Conservation (phyloP, 2,329 filamentous ascomycete species). For the Fusarium floridanum region DNA sequence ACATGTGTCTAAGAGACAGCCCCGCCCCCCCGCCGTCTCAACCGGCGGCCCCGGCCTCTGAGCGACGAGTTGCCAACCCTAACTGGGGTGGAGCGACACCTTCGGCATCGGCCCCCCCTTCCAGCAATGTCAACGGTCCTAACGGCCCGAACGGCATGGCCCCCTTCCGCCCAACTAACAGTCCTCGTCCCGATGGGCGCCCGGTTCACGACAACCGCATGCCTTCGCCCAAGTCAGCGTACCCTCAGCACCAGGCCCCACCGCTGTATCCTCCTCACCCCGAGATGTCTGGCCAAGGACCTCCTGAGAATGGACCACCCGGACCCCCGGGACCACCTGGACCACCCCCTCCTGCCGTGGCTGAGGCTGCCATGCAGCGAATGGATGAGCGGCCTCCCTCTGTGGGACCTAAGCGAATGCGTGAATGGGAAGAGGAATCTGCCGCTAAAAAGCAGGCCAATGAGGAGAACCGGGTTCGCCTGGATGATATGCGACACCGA, state of each 20-base stretch:
- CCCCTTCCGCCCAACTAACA: constrained; percentile 78
- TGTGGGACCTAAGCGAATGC: constrained; percentile 83
- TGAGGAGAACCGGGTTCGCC: constrained; percentile 86
- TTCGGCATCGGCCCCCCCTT: constrained; percentile 54
- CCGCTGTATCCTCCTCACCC: constrained; percentile 77
- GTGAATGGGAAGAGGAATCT: constrained; percentile 92
- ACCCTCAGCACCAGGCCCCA: constrained; percentile 78
- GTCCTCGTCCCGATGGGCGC: constrained; percentile 86
- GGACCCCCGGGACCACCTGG: constrained; percentile 58
- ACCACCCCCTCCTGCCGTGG: constrained; percentile 64
- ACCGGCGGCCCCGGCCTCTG: constrained; percentile 62
- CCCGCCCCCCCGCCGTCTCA: constrained; percentile 59
- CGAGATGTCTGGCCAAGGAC: constrained; percentile 70
- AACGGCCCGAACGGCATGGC: constrained; percentile 68
- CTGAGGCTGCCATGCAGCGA: constrained; percentile 74
- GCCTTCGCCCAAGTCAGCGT: constrained; percentile 90
- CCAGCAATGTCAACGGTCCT: constrained; percentile 53
- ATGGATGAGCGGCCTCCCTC: constrained; percentile 81
- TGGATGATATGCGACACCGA: constrained; percentile 86
- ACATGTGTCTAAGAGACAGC: too few relatives aligned
- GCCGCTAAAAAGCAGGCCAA: constrained; percentile 86
- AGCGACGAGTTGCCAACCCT: constrained; percentile 70
- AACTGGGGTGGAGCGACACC: constrained; percentile 70
- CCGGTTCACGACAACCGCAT: constrained; percentile 86
- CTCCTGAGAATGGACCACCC: constrained; percentile 67